These are phyloP conservation scores for Saprolegnia diclina DNA, from an alignment of 352 stramenopile genomes.

Conservation along the genomic window DNA sequence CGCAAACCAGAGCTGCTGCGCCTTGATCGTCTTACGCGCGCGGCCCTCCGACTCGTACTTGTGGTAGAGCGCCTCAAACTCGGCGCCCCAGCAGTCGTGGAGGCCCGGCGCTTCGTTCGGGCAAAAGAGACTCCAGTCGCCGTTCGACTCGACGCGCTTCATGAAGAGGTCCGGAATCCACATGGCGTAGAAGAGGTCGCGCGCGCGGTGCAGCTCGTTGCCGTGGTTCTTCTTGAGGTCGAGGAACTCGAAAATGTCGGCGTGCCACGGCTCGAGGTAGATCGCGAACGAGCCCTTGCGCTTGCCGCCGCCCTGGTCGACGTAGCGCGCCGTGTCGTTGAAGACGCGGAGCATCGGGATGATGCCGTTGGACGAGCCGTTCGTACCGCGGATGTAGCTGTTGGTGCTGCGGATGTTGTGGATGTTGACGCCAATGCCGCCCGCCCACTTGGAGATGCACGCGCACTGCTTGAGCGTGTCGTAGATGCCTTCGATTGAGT, in stretches of 20 bases:
- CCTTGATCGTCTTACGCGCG: slow-evolving; percentile 93
- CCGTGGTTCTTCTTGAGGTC: slow-evolving; percentile 99
- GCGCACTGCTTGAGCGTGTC: slow-evolving; percentile 98
- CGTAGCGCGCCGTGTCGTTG: slow-evolving; percentile 99
- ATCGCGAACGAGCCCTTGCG: slow-evolving; percentile 98
- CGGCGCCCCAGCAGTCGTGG: slow-evolving; percentile 89
- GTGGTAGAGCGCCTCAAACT: slow-evolving; percentile 95
- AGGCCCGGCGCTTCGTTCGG: slow-evolving; percentile 96
- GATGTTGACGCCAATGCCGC: slow-evolving; percentile 97
- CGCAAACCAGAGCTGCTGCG: slow-evolving; percentile 97
- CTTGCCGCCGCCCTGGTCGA: slow-evolving; percentile 97
- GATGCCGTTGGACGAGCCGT: slow-evolving; percentile 98
- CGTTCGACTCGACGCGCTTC: slow-evolving; percentile 96
- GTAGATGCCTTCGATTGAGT: slow-evolving; percentile 99
- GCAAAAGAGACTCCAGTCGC: slow-evolving; percentile 97
- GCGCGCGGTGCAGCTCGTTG: slow-evolving; percentile 95
- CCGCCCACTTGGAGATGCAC: slow-evolving; percentile 98
- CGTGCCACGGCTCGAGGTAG: slow-evolving; percentile 99
- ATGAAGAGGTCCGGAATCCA: slow-evolving; percentile 99
- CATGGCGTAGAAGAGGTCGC: slow-evolving; percentile 98
- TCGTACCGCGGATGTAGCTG: slow-evolving; percentile 98
- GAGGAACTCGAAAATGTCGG: slow-evolving; percentile 98
- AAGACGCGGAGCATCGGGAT: slow-evolving; percentile 99
- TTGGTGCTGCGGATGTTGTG: slow-evolving; percentile 97
- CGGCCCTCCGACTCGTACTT: slow-evolving; percentile 95